Conservation (phyloP, 306 rosid genomes). For the Acacia crassicarpa region DNA sequence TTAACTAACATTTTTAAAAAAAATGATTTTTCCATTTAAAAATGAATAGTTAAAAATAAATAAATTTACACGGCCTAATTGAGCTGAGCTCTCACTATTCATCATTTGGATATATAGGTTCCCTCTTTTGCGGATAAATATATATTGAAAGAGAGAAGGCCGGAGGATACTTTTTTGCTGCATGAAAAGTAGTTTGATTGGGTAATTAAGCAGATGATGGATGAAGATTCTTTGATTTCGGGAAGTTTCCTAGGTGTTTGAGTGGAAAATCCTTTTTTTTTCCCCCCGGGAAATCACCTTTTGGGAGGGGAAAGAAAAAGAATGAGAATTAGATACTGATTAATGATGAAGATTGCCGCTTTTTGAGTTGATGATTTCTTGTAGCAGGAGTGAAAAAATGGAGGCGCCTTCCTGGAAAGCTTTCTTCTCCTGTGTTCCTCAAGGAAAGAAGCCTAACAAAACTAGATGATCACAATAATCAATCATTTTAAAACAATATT, state of each 20-base stretch:
- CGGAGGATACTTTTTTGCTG: slow-evolving; percentile 11
- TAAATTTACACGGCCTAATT: too few relatives aligned
- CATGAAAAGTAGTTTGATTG: slow-evolving; percentile 22
- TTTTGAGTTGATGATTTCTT: neutral
- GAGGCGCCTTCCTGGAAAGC: neutral
- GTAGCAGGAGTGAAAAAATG: neutral
- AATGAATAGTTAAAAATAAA: too few relatives aligned
- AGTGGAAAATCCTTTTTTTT: neutral
- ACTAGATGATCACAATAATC: too few relatives aligned
- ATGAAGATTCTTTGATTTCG: slow-evolving; percentile 56
- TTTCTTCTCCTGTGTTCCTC: neutral
- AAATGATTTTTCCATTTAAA: too few relatives aligned
- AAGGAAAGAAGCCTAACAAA: neutral
- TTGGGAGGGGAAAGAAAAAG: slow-evolving; percentile 32
- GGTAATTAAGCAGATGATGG: slow-evolving; percentile 14
- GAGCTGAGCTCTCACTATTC: too few relatives aligned
- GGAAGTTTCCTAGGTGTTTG: slow-evolving; percentile 21
- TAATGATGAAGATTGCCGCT: neutral
- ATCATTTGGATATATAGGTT: too few relatives aligned
- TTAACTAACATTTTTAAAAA: too few relatives aligned
- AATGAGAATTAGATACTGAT: slow-evolving; percentile 24
- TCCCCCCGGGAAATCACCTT: slow-evolving; percentile 13
- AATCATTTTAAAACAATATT: too few relatives aligned
- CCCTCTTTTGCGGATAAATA: neutral
- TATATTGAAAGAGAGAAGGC: neutral